These are phyloP conservation scores for Populus deltoides DNA, from an alignment of 345 rosid species.

Conservation along the genomic window DNA sequence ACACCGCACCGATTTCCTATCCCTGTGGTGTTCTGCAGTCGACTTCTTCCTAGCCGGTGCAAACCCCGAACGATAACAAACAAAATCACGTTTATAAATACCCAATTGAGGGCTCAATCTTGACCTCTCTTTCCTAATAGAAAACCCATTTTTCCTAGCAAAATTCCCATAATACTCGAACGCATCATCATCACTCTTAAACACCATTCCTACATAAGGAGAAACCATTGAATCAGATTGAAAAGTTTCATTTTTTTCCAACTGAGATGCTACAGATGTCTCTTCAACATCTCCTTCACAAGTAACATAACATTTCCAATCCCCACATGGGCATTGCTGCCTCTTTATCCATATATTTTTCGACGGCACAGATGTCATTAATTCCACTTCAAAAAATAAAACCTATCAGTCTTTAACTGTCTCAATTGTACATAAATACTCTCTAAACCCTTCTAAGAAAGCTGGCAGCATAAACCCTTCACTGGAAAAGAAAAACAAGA, in stretches of 20 bases:
- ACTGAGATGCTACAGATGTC: constrained; percentile 39
- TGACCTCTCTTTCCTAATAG: constrained; percentile 85
- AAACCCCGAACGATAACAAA: constrained; percentile 92
- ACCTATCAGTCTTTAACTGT: too few relatives aligned
- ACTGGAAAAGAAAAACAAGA: too few relatives aligned
- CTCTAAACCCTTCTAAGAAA: too few relatives aligned
- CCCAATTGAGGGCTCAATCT: constrained; percentile 87
- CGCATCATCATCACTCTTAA: constrained; percentile 73
- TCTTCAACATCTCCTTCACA: constrained; percentile 61
- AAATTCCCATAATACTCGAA: constrained; percentile 79
- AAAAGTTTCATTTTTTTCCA: constrained; percentile 51
- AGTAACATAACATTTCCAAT: constrained; percentile 81
- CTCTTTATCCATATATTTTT: constrained; percentile 79
- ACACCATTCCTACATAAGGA: constrained; percentile 86
- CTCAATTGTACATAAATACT: too few relatives aligned
- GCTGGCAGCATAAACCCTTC: too few relatives aligned
- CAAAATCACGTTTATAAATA: constrained; percentile 82
- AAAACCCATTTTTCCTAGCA: constrained; percentile 84
- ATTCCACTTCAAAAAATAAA: too few relatives aligned
- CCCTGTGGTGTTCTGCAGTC: constrained; percentile 83
- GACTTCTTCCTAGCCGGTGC: constrained; percentile 87
- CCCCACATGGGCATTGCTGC: constrained; percentile 94
- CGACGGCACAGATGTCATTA: constrained; percentile 27
- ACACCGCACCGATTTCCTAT: constrained; percentile 82
- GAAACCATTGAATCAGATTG: constrained; percentile 50